Base-by-base conservation (phyloP, 225 moss, liverwort and hornwort species). In the Takakia lepidozioides region DNA sequence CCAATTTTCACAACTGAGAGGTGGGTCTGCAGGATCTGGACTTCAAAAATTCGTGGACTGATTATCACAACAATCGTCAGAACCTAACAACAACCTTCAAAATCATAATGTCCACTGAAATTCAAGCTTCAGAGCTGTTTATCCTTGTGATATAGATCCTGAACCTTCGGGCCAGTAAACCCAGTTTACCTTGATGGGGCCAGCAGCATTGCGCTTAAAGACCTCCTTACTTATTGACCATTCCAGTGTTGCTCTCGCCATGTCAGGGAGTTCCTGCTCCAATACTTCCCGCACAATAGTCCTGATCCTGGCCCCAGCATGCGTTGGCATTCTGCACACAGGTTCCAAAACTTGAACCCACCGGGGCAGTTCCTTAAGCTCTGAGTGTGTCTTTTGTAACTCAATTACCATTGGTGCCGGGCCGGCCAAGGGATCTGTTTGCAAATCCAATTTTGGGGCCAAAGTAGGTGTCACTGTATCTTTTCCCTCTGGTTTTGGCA, bases 121-220 rank as follows among this genome's bases (percentile, higher is more conserved):
- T n/a, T n/a, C n/a, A n/a, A n/a, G n/a, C n/a, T n/a, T n/a, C n/a
- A n/a, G n/a, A n/a, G n/a, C n/a, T n/a, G n/a, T n/a, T n/a, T n/a
- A n/a, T n/a, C n/a, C n/a, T n/a, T n/a, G n/a, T n/a, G n/a, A n/a
- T n/a, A n/a, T n/a, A n/a, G n/a, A n/a, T n/a, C n/a, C n/a, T n/a
- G n/a, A n/a, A n/a, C n/a, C n/a, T n/a, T n/a, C n/a, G n/a, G n/a
- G n/a, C n/a, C n/a, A n/a, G n/a, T n/a, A n/a, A n/a, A n/a, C n/a
- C n/a, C n/a, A n/a, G n/a, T n/a, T 2, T 57, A 93, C 92, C 65
- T 93, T 93, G 16, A 88, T 93, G 29, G 93, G 82, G 25, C 93
- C 93, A 37, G 93, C 88, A 60, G 93, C 93, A 70, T 93, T 93
- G 61, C 93, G 85, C 58, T 93, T 93, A 43, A 88, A 93, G 21